phyloP scores from a whole-genome alignment of 306 rosid species.

The Trifolium fragiferum region DNA sequence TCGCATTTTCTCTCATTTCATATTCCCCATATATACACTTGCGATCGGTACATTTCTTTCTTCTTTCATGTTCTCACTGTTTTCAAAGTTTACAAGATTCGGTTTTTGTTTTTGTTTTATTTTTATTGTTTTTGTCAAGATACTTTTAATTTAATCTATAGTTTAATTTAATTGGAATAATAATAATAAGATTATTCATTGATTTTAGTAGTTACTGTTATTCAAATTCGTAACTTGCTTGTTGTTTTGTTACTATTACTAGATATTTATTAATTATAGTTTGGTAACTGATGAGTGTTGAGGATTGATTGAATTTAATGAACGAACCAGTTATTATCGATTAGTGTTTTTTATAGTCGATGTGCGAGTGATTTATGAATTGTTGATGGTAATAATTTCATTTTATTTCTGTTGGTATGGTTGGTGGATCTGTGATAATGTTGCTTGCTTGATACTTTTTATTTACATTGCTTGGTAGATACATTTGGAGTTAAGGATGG shows the following conservation, averaged over 20 bases:
- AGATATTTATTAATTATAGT: background rate
- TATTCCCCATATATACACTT: background rate
- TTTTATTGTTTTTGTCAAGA: background rate
- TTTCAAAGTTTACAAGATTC: background rate
- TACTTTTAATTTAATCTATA: background rate
- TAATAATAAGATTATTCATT: background rate
- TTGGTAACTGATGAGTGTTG: conserved; percentile 27
- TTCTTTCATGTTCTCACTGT: background rate
- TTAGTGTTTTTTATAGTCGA: background rate
- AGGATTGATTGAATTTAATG: conserved; percentile 16
- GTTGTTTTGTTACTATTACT: background rate
- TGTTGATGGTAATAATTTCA: background rate
- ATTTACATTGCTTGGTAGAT: conserved; percentile 19
- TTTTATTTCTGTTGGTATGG: conserved; percentile 24
- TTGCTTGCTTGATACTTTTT: conserved; percentile 6
- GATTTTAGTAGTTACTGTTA: background rate
- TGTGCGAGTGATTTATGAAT: conserved; percentile 14
- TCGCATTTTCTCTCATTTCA: conserved; percentile 25
- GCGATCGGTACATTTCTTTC: conserved; percentile 32
- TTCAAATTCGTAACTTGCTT: conserved; percentile 8
- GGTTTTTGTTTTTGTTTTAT: background rate
- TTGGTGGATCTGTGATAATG: conserved; percentile 37
- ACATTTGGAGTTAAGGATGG: conserved; percentile 21
- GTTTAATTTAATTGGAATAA: background rate
- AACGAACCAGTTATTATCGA: background rate